Conservation (phyloP, 164 flowering plant species). For the Cinnamomum micranthum region DNA sequence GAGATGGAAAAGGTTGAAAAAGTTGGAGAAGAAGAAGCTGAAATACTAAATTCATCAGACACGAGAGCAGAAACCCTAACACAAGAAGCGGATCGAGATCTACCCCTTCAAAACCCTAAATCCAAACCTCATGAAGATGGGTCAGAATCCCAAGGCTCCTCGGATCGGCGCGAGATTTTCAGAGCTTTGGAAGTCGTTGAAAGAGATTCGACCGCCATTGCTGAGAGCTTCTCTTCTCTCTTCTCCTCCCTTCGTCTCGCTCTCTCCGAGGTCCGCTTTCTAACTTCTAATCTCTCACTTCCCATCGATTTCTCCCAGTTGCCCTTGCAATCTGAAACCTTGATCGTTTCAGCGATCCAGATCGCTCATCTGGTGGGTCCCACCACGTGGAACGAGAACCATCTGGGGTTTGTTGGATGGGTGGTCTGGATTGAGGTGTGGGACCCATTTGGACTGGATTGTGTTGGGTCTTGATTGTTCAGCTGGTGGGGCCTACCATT, state of each 20-base stretch:
- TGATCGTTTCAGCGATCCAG: background rate
- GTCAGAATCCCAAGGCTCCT: slow-evolving; percentile 6
- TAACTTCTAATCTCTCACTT: background rate
- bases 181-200: slow-evolving; percentile 75
- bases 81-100: slow-evolving; percentile 4
- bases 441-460: background rate
- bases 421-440: no score
- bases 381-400: background rate
- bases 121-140: background rate
- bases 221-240: slow-evolving; percentile 85
- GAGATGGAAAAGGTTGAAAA: background rate
- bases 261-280: slow-evolving; percentile 61
- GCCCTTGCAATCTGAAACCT: background rate
- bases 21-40: background rate
- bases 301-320: background rate
- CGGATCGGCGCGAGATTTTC: slow-evolving; percentile 38
- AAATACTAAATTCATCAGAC: background rate
- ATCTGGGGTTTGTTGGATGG: background rate
- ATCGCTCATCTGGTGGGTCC: background rate
- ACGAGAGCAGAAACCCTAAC: slow-evolving; percentile 8
- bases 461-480: background rate
- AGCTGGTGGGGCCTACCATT: background rate
- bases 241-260: slow-evolving; percentile 82
- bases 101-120: background rate
- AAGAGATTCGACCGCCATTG: slow-evolving; percentile 80